Base-by-base conservation (phyloP, 2,329 filamentous ascomycete genomes). In the Neofusicoccum ribis region DNA sequence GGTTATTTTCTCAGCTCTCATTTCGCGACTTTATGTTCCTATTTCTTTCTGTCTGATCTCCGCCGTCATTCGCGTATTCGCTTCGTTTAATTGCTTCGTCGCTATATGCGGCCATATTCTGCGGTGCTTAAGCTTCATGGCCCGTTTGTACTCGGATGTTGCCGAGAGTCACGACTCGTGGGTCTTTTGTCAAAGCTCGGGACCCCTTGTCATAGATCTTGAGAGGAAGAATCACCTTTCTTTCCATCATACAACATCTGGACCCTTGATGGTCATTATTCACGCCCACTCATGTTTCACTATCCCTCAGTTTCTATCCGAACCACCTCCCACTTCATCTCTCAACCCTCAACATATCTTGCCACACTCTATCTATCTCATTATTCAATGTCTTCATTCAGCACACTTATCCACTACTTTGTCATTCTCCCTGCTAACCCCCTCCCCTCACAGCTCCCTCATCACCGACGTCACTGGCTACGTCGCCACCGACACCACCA, bases 381-480 rank as follows among this genome's bases (percentile, higher is more conserved):
- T 31, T 7, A 31, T 5, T 31, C 27, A 7, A 5, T 31, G 5
- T 7, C 27, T 31, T 31, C 27, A 7, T 31, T 7, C 27, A 31
- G 5, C 6, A 31, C 27, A 31, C 5, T 31, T 7, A 7, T 7
- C 27, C 37, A 39, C 37, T 39, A 2, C 37, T 3, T 39, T 9
- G 9, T 39, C 37, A 11, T 4, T 4, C 3, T 39, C 37, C 7
- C 9, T 11, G 37, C 37, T 46, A 8, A n/a, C 15, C n/a, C 5
- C 15, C 12, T 15, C 7, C 23, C 3, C 9, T 27, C 36, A 43
- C 44, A 75, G 74, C 70, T 72, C 74, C 34, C 46, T 73, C 59
- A 72, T 70, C 39, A 78, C 79, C 3, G 81, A 84, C 65, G 74
- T 80, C 0, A 80, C 81, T 0, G 82, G 82, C 23, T 84, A 80